These are phyloP conservation scores for Dothideomycetes sp. DNA, from an alignment of 2,329 filamentous ascomycete genomes.

Conservation along the genomic window DNA sequence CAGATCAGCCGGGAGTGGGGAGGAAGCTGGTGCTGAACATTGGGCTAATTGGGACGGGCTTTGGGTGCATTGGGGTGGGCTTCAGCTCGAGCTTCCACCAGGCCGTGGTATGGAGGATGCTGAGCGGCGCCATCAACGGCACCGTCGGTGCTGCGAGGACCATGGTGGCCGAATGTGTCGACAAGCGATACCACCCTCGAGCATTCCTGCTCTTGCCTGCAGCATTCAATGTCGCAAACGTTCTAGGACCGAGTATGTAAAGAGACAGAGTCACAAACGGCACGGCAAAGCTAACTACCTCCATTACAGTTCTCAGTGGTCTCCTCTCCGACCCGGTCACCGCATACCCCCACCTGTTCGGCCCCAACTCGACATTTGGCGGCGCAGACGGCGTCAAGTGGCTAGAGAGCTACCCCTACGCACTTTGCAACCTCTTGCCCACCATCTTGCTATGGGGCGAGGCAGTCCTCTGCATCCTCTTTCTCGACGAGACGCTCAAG, in stretches of 20 bases:
- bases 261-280: neutral
- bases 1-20: conserved; percentile 33
- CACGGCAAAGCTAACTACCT: conserved; percentile 5
- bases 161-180: conserved; percentile 29
- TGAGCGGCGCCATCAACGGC: conserved; percentile 30
- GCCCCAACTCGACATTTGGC: conserved; percentile 42
- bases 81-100: conserved; percentile 28
- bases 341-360: conserved; percentile 47
- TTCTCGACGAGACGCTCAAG: conserved; percentile 44
- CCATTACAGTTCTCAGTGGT: conserved; percentile 47
- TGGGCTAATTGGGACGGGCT: conserved; percentile 26
- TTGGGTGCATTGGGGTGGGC: conserved; percentile 28
- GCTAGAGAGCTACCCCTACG: conserved; percentile 52
- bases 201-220: conserved; percentile 29
- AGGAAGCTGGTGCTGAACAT: conserved; percentile 29
- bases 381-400: conserved; percentile 44
- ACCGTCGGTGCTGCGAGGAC: conserved; percentile 30
- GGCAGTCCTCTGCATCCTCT: conserved; percentile 43
- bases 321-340: conserved; percentile 49
- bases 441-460: conserved; percentile 44
- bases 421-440: conserved; percentile 52
- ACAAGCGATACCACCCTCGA: conserved; percentile 28
- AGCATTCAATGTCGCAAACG: conserved; percentile 31
- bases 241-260: conserved; percentile 23
- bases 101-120: conserved; percentile 28